Conservation (phyloP, 2,329 filamentous ascomycete genomes). For the Xylariaceae sp. region DNA sequence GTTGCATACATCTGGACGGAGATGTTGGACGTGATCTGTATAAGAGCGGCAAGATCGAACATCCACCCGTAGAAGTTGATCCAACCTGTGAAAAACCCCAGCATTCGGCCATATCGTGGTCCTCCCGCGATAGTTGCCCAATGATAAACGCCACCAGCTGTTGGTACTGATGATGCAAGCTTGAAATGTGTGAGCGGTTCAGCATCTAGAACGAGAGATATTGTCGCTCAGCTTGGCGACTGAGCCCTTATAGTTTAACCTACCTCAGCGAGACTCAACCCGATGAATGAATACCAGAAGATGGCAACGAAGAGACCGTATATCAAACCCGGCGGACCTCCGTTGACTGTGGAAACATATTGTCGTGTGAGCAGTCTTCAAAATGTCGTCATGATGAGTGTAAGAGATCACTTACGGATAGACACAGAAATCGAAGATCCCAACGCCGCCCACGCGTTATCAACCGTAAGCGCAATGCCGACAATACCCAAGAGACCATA, state of each 20-base stretch:
- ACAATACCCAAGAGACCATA: conserved; percentile 58
- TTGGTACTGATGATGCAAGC: conserved; percentile 58
- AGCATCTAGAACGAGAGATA: not conserved
- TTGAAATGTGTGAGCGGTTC: conserved; percentile 25
- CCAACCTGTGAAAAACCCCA: conserved; percentile 46
- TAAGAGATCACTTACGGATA: conserved; percentile 34
- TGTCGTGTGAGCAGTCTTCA: conserved; percentile 1
- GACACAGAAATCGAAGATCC: conserved; percentile 57
- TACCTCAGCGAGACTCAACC: conserved; percentile 40
- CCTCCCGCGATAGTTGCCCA: conserved; percentile 58
- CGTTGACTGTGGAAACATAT: conserved; percentile 32
- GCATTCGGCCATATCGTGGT: conserved; percentile 47
- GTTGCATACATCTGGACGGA: conserved; percentile 58
- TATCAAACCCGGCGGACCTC: conserved; percentile 40
- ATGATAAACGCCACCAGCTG: conserved; percentile 57
- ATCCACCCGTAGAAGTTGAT: conserved; percentile 59
- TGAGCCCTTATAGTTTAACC: conserved; percentile 2
- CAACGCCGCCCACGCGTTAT: conserved; percentile 62
- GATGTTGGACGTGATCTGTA: conserved; percentile 56
- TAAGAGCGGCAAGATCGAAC: conserved; percentile 57
- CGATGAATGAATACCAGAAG: conserved; percentile 42
- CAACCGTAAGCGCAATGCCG: conserved; percentile 57
- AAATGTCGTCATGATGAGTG: not conserved
- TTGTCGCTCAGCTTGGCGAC: not conserved
- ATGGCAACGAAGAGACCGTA: conserved; percentile 40